Base-by-base conservation (phyloP, 352 stramenopile species). In the Phytophthora quininea region DNA sequence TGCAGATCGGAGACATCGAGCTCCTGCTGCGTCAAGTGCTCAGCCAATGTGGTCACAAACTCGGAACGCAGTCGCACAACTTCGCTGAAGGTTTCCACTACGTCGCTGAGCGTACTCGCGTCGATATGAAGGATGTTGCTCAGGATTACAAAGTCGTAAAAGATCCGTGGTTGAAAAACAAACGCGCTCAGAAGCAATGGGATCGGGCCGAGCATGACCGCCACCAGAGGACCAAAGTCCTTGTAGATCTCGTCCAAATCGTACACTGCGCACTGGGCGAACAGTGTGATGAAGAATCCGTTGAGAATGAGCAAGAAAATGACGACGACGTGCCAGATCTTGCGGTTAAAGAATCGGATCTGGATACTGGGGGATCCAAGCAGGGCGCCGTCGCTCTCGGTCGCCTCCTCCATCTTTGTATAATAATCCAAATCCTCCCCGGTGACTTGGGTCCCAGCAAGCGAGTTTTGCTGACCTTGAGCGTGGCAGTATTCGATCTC, bases 241-340 rank as follows among this genome's bases (percentile, higher is more conserved):
- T 50, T 45, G 38, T 71, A 74, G 5, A 77, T 71, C 3, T 72
- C 54, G 43, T 72, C 59, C 57, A 77, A 49, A 15, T 77, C 62
- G 64, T 90, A 90, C 19, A 90, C 61, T 0, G 88, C 69, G 46
- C 83, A 91, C 54, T 91, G 82, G 10, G 80, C 59, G n/a, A 91
- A 62, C 14, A 91, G 68, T 24, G 79, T 83, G 15, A 80, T 59
- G 69, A 83, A 91, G 38, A 93, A 82, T 0, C 76, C 85, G 54
- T 93, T 93, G n/a, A 93, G 65, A 62, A 93, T 88, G 11, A 93
- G 50, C 24, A 90, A 53, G 15, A 74, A 62, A 54, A 88, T 84
- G 56, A 91, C 71, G 1, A 73, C 12, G 52, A 90, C 85, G 31
- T 91, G 80, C 79, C 80, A 88, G 1, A 58, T 65, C 52, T 90